Percentiles rank a stretch among this genome's conserved stretches.
Conservation (phyloP, 2,329 filamentous ascomycete genomes). For the Sporothrix pseudoabietina region DNA sequence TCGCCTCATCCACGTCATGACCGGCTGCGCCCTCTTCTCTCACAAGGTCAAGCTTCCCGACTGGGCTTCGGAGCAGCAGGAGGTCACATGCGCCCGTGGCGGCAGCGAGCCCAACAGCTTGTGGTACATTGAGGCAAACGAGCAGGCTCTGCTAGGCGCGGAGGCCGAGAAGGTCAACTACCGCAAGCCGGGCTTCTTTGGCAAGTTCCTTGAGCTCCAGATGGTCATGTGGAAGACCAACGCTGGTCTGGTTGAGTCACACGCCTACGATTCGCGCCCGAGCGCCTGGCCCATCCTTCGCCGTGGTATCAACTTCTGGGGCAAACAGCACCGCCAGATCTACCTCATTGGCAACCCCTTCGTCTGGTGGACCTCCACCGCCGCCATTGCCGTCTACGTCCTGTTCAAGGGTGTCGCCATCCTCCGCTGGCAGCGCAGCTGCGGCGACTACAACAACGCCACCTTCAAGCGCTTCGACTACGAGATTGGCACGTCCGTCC, state of each 20-base stretch:
- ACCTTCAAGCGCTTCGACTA: conserved; percentile 98
- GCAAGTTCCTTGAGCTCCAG: conserved; percentile 97
- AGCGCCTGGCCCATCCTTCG: conserved; percentile 88
- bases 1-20: conserved; percentile 93
- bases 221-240: conserved; percentile 99
- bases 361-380: conserved; percentile 89
- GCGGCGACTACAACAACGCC: conserved; percentile 76
- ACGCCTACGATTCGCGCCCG: conserved; percentile 96
- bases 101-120: conserved; percentile 94
- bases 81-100: conserved; percentile 93
- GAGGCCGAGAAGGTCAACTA: conserved; percentile 95
- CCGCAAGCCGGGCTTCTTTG: conserved; percentile 88
- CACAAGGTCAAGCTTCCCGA: conserved; percentile 99
- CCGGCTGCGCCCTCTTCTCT: conserved; percentile 91
- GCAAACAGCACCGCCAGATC: conserved; percentile 88
- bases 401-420: conserved; percentile 85
- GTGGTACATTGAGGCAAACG: conserved; percentile 94
- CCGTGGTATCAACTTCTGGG: conserved; percentile 99
- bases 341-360: conserved; percentile 95
- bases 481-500: conserved; percentile 84
- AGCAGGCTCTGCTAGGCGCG: conserved; percentile 73
- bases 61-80: conserved; percentile 97
- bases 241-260: conserved; percentile 91
- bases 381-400: conserved; percentile 74
- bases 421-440: conserved; percentile 93